phyloP scores from a whole-genome alignment of 495 filamentous ascomycete genomes.

The Daldinia caldariorum region DNA sequence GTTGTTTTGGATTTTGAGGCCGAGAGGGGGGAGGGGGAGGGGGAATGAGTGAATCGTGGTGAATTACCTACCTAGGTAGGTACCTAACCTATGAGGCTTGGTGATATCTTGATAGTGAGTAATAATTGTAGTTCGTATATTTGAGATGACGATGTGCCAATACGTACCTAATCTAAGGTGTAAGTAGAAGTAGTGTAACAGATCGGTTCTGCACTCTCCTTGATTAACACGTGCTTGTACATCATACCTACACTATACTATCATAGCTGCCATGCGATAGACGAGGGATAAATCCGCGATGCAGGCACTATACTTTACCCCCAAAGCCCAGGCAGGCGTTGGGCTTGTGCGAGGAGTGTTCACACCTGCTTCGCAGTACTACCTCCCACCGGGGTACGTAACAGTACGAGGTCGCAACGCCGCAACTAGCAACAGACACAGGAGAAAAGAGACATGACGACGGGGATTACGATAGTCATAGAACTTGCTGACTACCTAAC shows the following conservation, averaged over 20 bases:
- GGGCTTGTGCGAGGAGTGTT: background rate
- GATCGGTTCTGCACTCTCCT: background rate
- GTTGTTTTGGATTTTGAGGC: conserved; percentile 57
- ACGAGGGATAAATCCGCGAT: background rate
- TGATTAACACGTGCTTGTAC: background rate
- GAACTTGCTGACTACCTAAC: conserved; percentile 16
- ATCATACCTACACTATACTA: background rate
- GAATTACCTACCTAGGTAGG: too few relatives aligned
- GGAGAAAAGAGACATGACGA: background rate
- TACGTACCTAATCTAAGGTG: background rate
- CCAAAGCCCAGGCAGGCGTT: background rate
- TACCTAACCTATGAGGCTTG: too few relatives aligned
- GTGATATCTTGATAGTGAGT: too few relatives aligned
- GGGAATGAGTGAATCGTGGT: too few relatives aligned
- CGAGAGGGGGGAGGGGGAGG: too few relatives aligned
- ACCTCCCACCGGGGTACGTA: conserved; percentile 19
- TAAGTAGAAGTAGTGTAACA: background rate
- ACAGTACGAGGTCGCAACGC: conserved; percentile 4
- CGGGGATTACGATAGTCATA: background rate
- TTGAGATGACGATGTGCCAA: background rate
- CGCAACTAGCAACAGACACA: background rate
- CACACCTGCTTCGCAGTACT: background rate
- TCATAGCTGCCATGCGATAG: background rate
- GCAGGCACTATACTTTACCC: background rate
- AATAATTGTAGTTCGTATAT: too few relatives aligned